Conservation (phyloP, 2,329 filamentous ascomycete species). For the Cordyceps farinosa region DNA sequence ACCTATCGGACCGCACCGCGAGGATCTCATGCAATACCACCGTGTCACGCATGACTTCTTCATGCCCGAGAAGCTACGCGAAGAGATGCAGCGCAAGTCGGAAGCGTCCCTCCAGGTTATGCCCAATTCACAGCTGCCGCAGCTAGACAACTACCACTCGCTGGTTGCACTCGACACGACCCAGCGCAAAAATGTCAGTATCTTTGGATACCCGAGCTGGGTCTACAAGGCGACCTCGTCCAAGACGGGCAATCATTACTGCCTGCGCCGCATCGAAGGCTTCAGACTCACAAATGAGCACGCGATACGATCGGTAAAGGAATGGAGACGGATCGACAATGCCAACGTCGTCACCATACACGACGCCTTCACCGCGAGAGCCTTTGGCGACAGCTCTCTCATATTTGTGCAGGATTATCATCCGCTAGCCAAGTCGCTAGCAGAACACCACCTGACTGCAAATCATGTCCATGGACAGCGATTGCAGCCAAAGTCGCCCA, state of each 20-base stretch:
- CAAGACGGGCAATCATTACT: constrained; percentile 87
- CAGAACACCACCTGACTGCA: constrained; percentile 69
- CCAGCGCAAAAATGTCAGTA: constrained; percentile 70
- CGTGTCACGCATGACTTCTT: constrained; percentile 88
- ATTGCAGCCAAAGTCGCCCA: constrained; percentile 42
- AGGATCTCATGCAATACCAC: constrained; percentile 81
- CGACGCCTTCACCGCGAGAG: constrained; percentile 88
- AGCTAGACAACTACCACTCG: constrained; percentile 86
- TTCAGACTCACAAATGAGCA: constrained; percentile 87
- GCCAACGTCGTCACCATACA: constrained; percentile 81
- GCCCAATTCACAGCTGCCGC: constrained; percentile 70
- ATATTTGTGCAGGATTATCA: constrained; percentile 94
- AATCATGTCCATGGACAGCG: constrained; percentile 40
- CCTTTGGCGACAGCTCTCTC: constrained; percentile 91
- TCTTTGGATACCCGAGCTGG: constrained; percentile 89
- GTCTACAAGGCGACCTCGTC: constrained; percentile 90
- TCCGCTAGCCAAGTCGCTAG: constrained; percentile 83
- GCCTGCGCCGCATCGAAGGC: constrained; percentile 79
- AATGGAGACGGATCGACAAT: constrained; percentile 83
- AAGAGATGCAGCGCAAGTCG: constrained; percentile 84
- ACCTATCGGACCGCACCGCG: constrained; percentile 75
- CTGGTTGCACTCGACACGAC: constrained; percentile 83
- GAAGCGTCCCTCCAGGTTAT: constrained; percentile 83
- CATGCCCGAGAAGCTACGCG: constrained; percentile 77
- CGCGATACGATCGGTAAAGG: constrained; percentile 78